Base-by-base conservation (phyloP, 441 rosid species). In the Euphorbia corollata region DNA sequence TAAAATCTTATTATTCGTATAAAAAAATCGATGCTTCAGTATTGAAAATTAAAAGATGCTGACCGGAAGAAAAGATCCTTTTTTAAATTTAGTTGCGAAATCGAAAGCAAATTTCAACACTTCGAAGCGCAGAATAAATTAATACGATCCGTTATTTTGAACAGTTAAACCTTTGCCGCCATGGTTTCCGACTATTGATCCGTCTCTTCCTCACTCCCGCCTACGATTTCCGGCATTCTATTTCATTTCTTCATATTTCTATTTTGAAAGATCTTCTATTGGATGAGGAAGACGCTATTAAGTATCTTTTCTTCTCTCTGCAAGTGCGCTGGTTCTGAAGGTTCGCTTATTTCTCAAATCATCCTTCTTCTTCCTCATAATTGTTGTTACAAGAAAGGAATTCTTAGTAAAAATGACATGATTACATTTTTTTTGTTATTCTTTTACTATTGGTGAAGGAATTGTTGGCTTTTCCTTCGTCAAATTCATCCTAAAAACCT, bases 201-300 rank as follows among this genome's bases (percentile, higher is more conserved):
- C 13, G n/a, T 13, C 55, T 9, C 19, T 55, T 27, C 57, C 57
- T 3, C 23, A 24, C 19, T 55, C 18, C 57, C 57, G 8, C 50
- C 62, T 4, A 1, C 32, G 32, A 27, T 1, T 27, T 27, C 32
- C 41, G 41, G 41, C 41, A 8, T 36, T 36, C 41, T 50, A 15
- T 30, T 30, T 51, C 23, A 6, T 0, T 18, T 3, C 32, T 19
- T 6, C 48, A 8, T 9, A 19, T 24, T 22, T 18, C 24, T 16
- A 19, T 36, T 32, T 22, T 20, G 19, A 5, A 16, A 50, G 43
- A 18, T 7, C 12, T 32, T 32, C 59, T 20, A 19, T 34, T 55
- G 58, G 20, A 80, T 83, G 86, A 67, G 64, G 39, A 77, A 62
- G 64, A 69, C 19, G 23, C 56, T 80, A 64, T 69, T 61, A 70